Evolutionary conservation across 2,329 filamentous ascomycete genomes (phyloP).

Genomic region (Colletotrichum aenigma): DNA sequence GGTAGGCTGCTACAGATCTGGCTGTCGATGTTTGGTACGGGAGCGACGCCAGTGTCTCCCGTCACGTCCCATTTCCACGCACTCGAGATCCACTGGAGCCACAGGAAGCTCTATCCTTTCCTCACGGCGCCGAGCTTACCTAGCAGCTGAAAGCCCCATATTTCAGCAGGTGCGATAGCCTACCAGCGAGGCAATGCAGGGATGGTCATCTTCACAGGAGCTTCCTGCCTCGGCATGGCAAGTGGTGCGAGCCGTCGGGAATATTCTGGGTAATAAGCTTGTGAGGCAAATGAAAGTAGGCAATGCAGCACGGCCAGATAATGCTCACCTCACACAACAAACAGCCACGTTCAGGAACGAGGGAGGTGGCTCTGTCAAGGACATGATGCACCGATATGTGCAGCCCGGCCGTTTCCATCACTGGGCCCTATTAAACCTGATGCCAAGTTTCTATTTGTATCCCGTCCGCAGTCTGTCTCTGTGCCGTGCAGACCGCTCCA

Average conservation of each 20-base stretch:
- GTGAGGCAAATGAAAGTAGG: background rate
- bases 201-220: background rate
- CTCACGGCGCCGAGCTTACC: background rate
- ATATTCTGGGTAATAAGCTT: background rate
- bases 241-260: background rate
- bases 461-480: background rate
- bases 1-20: background rate
- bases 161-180: background rate
- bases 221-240: conserved; percentile 2
- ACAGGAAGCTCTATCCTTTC: background rate
- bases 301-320: background rate
- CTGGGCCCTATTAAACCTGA: background rate
- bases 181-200: background rate
- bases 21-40: background rate
- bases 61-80: background rate
- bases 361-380: background rate
- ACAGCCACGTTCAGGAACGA: background rate
- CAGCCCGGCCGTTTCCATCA: background rate
- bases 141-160: background rate
- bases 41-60: background rate
- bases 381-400: background rate
- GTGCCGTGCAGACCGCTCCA: background rate
- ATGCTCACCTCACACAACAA: background rate
- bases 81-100: background rate
- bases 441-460: background rate